phyloP scores from a whole-genome alignment of 805 yeast genomes.

The Candida namnaoensis region DNA sequence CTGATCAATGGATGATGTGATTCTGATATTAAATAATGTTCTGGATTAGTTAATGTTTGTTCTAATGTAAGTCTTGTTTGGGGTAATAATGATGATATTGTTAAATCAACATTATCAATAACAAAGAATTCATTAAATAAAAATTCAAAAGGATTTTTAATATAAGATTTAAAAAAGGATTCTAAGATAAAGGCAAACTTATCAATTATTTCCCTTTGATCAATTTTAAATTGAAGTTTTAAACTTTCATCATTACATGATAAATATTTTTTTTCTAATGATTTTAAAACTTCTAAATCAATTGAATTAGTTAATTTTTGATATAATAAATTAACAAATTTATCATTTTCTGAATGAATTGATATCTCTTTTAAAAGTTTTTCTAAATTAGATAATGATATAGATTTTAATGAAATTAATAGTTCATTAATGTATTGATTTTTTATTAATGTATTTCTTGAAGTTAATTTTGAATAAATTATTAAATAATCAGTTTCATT shows the following conservation, averaged over 20 bases:
- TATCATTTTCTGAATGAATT: slow-evolving; percentile 1
- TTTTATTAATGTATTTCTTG: slow-evolving; percentile 13
- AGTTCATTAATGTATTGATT: slow-evolving; percentile 16
- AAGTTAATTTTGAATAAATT: slow-evolving; percentile 13
- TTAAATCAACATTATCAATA: slow-evolving; percentile 22
- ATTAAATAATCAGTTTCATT: slow-evolving; percentile 10
- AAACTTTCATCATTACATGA: neutral
- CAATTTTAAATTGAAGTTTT: slow-evolving; percentile 13
- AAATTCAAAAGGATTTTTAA: slow-evolving; percentile 9
- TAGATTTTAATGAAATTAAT: slow-evolving; percentile 6
- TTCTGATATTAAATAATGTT: slow-evolving; percentile 13
- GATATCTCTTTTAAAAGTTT: slow-evolving; percentile 5
- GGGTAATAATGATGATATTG: slow-evolving; percentile 32
- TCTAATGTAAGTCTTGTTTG: slow-evolving; percentile 30
- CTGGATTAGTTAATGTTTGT: slow-evolving; percentile 33
- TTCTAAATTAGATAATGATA: slow-evolving; percentile 3
- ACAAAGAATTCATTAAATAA: slow-evolving; percentile 34
- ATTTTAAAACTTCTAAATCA: neutral
- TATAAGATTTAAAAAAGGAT: slow-evolving; percentile 8
- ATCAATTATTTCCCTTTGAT: slow-evolving; percentile 11
- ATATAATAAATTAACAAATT: neutral
- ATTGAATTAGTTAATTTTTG: neutral
- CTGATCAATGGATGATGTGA: neutral
- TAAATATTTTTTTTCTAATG: neutral
- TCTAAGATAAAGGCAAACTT: slow-evolving; percentile 7